Percentiles rank a stretch among this genome's conserved stretches.
Conservation (phyloP, 768 basidiomycete species). For the Leucogyrophana mollusca region DNA sequence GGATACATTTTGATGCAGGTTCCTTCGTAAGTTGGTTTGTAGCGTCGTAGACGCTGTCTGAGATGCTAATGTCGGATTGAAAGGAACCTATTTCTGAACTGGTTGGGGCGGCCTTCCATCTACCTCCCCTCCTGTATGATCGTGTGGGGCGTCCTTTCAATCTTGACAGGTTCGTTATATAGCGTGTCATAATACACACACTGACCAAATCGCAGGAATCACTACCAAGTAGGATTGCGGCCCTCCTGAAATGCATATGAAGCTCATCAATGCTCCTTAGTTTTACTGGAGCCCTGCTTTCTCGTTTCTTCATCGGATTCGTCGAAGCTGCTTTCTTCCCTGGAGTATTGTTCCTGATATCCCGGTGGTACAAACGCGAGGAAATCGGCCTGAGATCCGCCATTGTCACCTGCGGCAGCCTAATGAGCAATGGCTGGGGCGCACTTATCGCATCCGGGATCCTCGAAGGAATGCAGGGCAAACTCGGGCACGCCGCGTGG, state of each 20-base stretch:
- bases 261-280: slow-evolving; percentile 33
- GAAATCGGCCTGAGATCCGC: slow-evolving; percentile 68
- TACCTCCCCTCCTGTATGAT: slow-evolving; percentile 63
- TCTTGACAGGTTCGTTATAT: slow-evolving; percentile 40
- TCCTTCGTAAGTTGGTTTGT: slow-evolving; percentile 48
- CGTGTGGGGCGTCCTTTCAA: slow-evolving; percentile 60
- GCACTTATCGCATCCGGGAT: slow-evolving; percentile 75
- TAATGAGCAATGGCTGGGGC: slow-evolving; percentile 79
- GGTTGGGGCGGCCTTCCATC: slow-evolving; percentile 60
- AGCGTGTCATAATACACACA: neutral
- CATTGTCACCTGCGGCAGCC: slow-evolving; percentile 62
- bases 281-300: slow-evolving; percentile 57
- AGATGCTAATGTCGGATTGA: neutral
- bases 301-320: slow-evolving; percentile 72
- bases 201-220: slow-evolving; percentile 27
- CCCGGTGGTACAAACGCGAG: slow-evolving; percentile 58
- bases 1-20: slow-evolving; percentile 74
- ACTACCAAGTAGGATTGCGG: slow-evolving; percentile 22
- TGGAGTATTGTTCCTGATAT: slow-evolving; percentile 60
- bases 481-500: slow-evolving; percentile 67
- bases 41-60: slow-evolving; percentile 1
- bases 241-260: neutral
- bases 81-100: slow-evolving; percentile 66
- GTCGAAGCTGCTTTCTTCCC: slow-evolving; percentile 65
- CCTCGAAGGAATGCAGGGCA: slow-evolving; percentile 69